Evolutionary conservation across 163 green algal species (phyloP), one percentile per base, ranked within the genome.

Genomic region (Chlamydomonas reinhardtii): DNA sequence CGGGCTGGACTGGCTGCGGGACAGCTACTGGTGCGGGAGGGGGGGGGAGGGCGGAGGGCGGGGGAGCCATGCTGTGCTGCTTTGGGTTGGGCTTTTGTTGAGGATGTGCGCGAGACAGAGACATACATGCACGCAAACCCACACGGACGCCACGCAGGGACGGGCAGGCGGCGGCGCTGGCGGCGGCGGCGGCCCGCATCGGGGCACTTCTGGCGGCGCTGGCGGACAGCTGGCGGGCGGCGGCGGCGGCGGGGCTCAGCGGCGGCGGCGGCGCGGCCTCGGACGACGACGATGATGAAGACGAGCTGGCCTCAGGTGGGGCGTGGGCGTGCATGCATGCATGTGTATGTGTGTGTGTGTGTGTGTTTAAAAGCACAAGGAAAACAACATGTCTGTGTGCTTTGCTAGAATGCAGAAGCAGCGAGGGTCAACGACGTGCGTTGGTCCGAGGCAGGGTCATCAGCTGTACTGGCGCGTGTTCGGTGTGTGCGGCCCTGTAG

Each of bases 1-100:
- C 22, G 94, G 94, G 4, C 88, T 97, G 61, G 76, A 82, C 24
- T 98, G 96, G 96, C 92, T 98, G 65, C 64, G 83, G 24, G 37
- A 76, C 15, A 90, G 92, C 86, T 98, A 98, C 89, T 98, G 95
- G 96, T 91, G 56, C 48, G 54, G n/a, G 66, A 16, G 66, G 2
- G 31, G 31, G 31, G 22, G 31, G 22, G 31, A 31, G 9, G 31
- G 29, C 29, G 29, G 64, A 29, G 27, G 64, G 17, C 11, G 25
- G 62, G 62, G 20, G 20, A 2, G 5, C n/a, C n/a, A n/a, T n/a
- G n/a, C n/a, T n/a, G n/a, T n/a, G n/a, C n/a, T n/a, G n/a, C n/a
- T 19, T 9, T 24, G 56, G 20, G 17, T 69, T 22, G 62, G 62
- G 62, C 24, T 22, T 54, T 6, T 6, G 43, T 54, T 6, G 43